phyloP scores from a whole-genome alignment of 75 land plant genomes.

The Isoetes taiwanensis region DNA sequence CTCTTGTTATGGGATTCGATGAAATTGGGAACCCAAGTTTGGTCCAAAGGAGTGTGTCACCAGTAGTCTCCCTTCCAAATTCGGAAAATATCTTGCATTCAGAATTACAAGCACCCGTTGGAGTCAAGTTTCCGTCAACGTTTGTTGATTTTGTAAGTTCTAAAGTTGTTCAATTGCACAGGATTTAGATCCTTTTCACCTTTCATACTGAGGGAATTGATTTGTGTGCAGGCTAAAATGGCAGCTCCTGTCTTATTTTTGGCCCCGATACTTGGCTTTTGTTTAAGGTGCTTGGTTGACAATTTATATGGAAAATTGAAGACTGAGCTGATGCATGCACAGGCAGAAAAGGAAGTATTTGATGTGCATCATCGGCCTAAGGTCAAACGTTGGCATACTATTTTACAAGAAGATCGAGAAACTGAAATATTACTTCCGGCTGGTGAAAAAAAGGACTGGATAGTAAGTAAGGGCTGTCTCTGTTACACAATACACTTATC shows the following conservation, averaged over 20 bases:
- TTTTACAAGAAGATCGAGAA: constrained; percentile 16
- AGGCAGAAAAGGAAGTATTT: constrained; percentile 11
- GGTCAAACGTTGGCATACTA: constrained; percentile 15
- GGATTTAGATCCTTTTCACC: too few species aligned
- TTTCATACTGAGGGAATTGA: too few species aligned
- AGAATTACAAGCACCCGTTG: too few species aligned
- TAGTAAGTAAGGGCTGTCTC: not conserved
- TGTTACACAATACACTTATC: not conserved
- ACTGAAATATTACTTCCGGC: not conserved
- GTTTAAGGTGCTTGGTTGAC: constrained; percentile 12
- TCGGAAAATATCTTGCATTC: too few species aligned
- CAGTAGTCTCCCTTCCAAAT: too few species aligned
- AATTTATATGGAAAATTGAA: constrained; percentile 3
- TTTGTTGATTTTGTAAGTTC: too few species aligned
- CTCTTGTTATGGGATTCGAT: too few species aligned
- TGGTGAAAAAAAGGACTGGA: not conserved
- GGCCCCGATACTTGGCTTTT: constrained; percentile 16
- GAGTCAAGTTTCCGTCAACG: too few species aligned
- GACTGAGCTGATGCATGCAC: constrained; percentile 3
- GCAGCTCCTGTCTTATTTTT: constrained; percentile 2
- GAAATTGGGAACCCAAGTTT: too few species aligned
- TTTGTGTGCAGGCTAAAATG: too few species aligned
- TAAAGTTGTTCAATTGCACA: too few species aligned
- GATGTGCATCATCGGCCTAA: constrained; percentile 13
- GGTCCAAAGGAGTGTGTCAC: too few species aligned